phyloP scores from a whole-genome alignment of 1,284 basidiomycete species.

The Puccinia polysora region DNA sequence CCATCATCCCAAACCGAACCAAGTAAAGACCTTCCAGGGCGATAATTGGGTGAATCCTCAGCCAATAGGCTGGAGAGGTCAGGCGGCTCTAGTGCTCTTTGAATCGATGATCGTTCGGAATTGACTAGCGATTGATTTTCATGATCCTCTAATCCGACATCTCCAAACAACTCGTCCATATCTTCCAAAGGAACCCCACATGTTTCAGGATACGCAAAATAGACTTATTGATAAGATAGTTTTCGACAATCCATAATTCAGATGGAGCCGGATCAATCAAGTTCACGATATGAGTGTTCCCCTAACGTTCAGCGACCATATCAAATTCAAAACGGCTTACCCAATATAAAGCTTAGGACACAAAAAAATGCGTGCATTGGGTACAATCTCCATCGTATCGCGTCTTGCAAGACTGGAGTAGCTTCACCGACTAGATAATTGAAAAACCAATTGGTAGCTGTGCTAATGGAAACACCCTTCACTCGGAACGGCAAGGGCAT shows the following conservation, averaged over 20 bases:
- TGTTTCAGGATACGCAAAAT: conserved; percentile 64
- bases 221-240: conserved; percentile 37
- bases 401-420: conserved; percentile 81
- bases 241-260: background rate
- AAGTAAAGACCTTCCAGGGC: too few species aligned
- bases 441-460: conserved; percentile 62
- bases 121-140: conserved; percentile 43
- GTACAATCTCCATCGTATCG: conserved; percentile 87
- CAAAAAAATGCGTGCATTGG: conserved; percentile 96
- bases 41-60: too few species aligned
- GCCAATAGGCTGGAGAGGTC: conserved; percentile 13
- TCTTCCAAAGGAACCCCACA: conserved; percentile 59
- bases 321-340: conserved; percentile 56
- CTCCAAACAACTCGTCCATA: conserved; percentile 56
- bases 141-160: conserved; percentile 53
- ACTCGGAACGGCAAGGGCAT: conserved; percentile 83
- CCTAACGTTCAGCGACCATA: background rate
- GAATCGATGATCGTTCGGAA: conserved; percentile 44
- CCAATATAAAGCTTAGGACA: conserved; percentile 74
- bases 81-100: conserved; percentile 43
- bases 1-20: too few species aligned
- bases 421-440: conserved; percentile 67
- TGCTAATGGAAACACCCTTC: conserved; percentile 89
- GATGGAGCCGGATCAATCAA: too few species aligned
- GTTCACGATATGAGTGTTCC: too few species aligned